A percentile compares a stretch with the other conserved stretches of the same genome.
Conservation (phyloP, 1,284 basidiomycete genomes). For the Heliocybe sulcata region DNA sequence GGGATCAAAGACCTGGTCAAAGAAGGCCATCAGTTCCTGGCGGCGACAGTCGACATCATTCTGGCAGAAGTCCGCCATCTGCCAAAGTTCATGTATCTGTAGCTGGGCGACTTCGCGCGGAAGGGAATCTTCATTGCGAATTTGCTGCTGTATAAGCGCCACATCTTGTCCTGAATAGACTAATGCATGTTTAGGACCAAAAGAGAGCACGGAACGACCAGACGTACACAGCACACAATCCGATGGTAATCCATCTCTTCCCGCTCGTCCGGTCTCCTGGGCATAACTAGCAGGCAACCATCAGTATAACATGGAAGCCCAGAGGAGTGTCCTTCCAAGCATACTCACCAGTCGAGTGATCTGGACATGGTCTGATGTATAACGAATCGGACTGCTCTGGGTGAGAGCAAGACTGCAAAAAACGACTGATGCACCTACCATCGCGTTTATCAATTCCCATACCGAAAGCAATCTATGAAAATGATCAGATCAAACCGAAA, state of each 20-base stretch:
- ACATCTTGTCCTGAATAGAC: slow-evolving; percentile 41
- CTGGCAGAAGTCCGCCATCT: slow-evolving; percentile 70
- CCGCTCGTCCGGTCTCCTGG: slow-evolving; percentile 84
- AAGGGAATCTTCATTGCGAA: slow-evolving; percentile 38
- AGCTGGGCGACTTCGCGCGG: slow-evolving; percentile 46
- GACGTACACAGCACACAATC: slow-evolving; percentile 53
- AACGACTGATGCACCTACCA: slow-evolving; percentile 31
- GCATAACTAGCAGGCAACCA: slow-evolving; percentile 44
- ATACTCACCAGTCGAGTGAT: slow-evolving; percentile 54
- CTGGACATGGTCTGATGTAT: slow-evolving; percentile 70
- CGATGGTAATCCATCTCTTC: slow-evolving; percentile 65
- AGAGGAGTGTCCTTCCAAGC: too few species aligned
- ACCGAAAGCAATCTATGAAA: slow-evolving; percentile 68
- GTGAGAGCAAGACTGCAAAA: slow-evolving; percentile 3
- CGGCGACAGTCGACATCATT: slow-evolving; percentile 88
- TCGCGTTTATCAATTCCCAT: slow-evolving; percentile 97
- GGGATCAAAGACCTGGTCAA: slow-evolving; percentile 38
- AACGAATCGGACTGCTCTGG: slow-evolving; percentile 61
- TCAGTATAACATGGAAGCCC: too few species aligned
- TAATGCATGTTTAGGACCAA: neutral
- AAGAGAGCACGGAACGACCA: neutral
- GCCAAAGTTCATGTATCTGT: slow-evolving; percentile 44
- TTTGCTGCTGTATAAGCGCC: slow-evolving; percentile 39
- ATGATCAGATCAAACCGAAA: slow-evolving; percentile 1
- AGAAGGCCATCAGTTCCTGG: slow-evolving; percentile 73